Conservation (phyloP, 306 rosid species). For the Benincasa hispida region DNA sequence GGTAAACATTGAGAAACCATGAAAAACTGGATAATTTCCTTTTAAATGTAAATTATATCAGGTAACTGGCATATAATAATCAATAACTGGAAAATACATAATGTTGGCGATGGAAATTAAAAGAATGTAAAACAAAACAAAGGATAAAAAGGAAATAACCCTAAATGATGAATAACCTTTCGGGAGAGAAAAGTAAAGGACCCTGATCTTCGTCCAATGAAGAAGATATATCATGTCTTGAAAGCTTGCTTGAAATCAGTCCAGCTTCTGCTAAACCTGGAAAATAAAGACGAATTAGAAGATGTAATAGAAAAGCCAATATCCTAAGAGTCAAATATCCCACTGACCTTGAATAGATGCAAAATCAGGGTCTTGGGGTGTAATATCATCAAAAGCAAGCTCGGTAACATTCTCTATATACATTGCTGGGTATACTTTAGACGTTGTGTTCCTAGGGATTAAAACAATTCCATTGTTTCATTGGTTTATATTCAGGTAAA, state of each 20-base stretch:
- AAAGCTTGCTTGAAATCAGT: slow-evolving; percentile 88
- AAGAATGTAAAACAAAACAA: neutral
- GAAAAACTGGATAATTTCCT: neutral
- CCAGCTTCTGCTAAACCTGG: slow-evolving; percentile 99
- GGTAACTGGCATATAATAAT: neutral
- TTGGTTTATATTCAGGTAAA: slow-evolving; percentile 4
- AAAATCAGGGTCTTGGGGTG: slow-evolving; percentile 86
- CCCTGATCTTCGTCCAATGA: slow-evolving; percentile 45
- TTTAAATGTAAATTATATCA: neutral
- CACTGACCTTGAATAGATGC: slow-evolving; percentile 80
- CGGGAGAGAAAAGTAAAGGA: slow-evolving; percentile 65
- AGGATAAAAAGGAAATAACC: neutral
- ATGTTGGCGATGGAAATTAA: neutral
- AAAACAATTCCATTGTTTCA: slow-evolving; percentile 12
- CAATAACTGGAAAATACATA: neutral
- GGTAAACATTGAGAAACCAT: neutral
- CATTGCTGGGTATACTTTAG: slow-evolving; percentile 98
- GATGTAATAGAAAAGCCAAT: neutral
- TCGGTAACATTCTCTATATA: slow-evolving; percentile 78
- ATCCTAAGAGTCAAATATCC: slow-evolving; percentile 8
- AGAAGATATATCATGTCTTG: slow-evolving; percentile 52
- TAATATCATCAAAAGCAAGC: slow-evolving; percentile 88
- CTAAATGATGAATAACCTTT: no score
- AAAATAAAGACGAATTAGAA: slow-evolving; percentile 16
- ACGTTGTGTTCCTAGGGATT: slow-evolving; percentile 50